These are phyloP conservation scores for Daedaleopsis sinensis DNA, from an alignment of 768 basidiomycete genomes.

Conservation along the genomic window DNA sequence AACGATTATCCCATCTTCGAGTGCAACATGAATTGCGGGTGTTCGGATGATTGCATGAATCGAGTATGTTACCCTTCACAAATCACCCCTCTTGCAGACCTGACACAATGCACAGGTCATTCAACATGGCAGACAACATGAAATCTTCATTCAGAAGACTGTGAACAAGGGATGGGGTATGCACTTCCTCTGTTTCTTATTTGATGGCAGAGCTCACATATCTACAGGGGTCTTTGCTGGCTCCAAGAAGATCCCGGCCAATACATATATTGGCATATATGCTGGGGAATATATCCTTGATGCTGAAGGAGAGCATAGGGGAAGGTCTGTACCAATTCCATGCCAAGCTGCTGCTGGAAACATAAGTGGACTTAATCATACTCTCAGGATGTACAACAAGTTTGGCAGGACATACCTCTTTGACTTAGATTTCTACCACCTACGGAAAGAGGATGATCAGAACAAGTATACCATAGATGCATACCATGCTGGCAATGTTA, in stretches of 20 bases:
- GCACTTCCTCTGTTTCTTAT: constrained; percentile 12
- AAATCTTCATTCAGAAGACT: constrained; percentile 71
- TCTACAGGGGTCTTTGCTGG: constrained; percentile 72
- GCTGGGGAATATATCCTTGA: constrained; percentile 82
- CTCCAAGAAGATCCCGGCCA: constrained; percentile 60
- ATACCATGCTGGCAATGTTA: constrained; percentile 84
- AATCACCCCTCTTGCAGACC: neutral
- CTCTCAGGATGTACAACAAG: constrained; percentile 66
- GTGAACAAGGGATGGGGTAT: constrained; percentile 84
- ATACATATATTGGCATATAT: constrained; percentile 83
- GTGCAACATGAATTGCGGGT: constrained; percentile 82
- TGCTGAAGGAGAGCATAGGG: constrained; percentile 65
- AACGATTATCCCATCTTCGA: constrained; percentile 74
- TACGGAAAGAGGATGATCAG: constrained; percentile 43
- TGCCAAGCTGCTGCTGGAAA: neutral
- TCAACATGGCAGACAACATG: constrained; percentile 71
- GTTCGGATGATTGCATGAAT: constrained; percentile 81
- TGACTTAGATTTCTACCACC: constrained; percentile 76
- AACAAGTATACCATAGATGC: constrained; percentile 70
- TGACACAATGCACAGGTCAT: constrained; percentile 58
- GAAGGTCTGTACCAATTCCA: constrained; percentile 48
- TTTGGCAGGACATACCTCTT: constrained; percentile 82
- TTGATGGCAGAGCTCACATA: neutral
- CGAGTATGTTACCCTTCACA: constrained; percentile 51
- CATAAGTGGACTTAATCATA: neutral